Conservation (phyloP, 306 rosid species). For the Cucurbita pepo region DNA sequence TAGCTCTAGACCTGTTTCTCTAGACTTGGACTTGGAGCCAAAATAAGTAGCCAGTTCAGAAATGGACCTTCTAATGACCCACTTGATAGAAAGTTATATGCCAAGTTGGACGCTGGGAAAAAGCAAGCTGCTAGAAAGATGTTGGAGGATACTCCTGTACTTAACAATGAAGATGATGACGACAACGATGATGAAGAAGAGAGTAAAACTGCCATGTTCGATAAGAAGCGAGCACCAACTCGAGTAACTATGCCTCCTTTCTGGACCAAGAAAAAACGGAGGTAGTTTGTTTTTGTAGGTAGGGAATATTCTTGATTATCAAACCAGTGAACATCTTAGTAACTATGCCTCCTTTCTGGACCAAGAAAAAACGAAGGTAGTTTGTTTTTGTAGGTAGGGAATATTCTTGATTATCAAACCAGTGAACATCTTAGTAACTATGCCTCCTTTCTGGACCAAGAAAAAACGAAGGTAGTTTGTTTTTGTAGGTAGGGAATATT, state of each 20-base stretch:
- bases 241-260: constrained; percentile 13
- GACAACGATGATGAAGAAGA: constrained; percentile 38
- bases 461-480: constrained; percentile 28
- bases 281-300: not conserved
- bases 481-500: not conserved
- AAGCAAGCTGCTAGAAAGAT: constrained; percentile 42
- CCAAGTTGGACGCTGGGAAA: constrained; percentile 37
- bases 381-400: not conserved
- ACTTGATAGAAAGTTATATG: constrained; percentile 42
- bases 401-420: not conserved
- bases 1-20: not conserved
- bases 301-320: not conserved
- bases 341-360: constrained; percentile 4
- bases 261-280: constrained; percentile 33
- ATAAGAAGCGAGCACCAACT: constrained; percentile 37
- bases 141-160: constrained; percentile 15
- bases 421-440: no score
- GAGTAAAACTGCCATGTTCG: constrained; percentile 51
- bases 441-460: constrained; percentile 16
- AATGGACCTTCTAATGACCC: constrained; percentile 48
- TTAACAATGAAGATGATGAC: constrained; percentile 15
- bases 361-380: constrained; percentile 41
- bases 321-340: no score
- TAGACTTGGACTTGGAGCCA: constrained; percentile 91
- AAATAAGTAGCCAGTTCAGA: constrained; percentile 38